Evolutionary conservation across 768 basidiomycete genomes (phyloP).

Genomic region (Termitomyces sp.): DNA sequence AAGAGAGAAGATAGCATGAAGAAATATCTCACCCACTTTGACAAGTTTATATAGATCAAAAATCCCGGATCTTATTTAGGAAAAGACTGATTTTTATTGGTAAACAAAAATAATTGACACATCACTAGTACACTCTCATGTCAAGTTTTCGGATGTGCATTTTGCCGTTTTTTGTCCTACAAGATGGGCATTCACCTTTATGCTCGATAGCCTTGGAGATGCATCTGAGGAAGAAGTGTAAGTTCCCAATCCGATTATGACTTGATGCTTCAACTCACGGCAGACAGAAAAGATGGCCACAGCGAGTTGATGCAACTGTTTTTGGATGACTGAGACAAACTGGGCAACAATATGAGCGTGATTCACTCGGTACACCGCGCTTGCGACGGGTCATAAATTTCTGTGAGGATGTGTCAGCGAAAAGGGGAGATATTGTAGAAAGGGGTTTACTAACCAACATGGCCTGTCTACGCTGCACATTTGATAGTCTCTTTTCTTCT

Average conservation of each 20-base stretch:
- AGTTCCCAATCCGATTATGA: not conserved
- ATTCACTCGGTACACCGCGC: not conserved
- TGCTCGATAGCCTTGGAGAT: slow-evolving; percentile 6
- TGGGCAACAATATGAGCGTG: slow-evolving; percentile 6
- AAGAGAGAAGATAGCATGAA: not conserved
- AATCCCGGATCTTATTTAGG: no score
- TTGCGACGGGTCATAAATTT: slow-evolving; percentile 6
- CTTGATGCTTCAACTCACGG: not conserved
- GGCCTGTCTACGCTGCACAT: slow-evolving; percentile 3
- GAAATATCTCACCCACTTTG: not conserved
- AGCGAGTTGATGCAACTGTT: slow-evolving; percentile 2
- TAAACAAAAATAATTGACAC: not conserved
- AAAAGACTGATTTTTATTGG: not conserved
- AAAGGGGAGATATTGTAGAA: not conserved
- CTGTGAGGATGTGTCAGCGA: not conserved
- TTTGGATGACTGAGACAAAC: slow-evolving; percentile 6
- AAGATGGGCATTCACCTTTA: slow-evolving; percentile 7
- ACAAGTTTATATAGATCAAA: no score
- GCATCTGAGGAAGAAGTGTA: not conserved
- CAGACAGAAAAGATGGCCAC: slow-evolving; percentile 10
- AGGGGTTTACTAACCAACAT: slow-evolving; percentile 6
- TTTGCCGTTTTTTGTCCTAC: not conserved
- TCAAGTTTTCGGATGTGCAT: slow-evolving; percentile 8
- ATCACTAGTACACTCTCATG: slow-evolving; percentile 2
- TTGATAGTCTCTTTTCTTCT: not conserved